Percentiles rank a stretch among this genome's conserved stretches.
phyloP scores from a whole-genome alignment of 2,329 filamentous ascomycete genomes.

The Neofusicoccum kwambonambiense region DNA sequence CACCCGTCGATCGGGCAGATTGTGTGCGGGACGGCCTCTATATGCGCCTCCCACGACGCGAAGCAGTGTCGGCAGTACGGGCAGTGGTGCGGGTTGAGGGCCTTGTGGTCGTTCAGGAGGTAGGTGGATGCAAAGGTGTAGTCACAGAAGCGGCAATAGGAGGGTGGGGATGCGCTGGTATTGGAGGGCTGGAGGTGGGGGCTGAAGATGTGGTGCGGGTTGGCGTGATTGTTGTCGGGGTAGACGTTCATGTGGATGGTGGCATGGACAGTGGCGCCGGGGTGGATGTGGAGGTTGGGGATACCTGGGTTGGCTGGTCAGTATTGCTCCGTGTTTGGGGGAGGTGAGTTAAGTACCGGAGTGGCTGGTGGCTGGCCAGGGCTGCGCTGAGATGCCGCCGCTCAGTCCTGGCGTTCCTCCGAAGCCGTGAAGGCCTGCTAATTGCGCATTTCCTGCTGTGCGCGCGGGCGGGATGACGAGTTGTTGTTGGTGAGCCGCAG shows the following conservation, averaged over 20 bases:
- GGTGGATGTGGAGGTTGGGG: conserved; percentile 7
- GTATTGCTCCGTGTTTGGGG: not conserved
- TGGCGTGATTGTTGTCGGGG: not conserved
- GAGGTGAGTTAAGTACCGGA: not conserved
- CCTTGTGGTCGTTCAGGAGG: not conserved
- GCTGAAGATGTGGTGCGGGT: not conserved
- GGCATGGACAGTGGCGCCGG: not conserved
- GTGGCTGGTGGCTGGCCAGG: not conserved
- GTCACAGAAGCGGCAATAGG: conserved; percentile 1
- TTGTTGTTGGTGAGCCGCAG: not conserved
- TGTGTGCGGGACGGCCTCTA: not conserved
- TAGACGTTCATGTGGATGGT: conserved; percentile 1
- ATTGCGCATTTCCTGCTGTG: not conserved
- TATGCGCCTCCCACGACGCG: not conserved
- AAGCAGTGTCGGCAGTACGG: conserved; percentile 3
- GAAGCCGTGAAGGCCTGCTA: not conserved
- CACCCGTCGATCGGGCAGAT: not conserved
- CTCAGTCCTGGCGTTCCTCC: not conserved
- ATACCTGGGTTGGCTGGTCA: not conserved
- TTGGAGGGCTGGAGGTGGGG: not conserved
- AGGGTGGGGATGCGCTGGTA: not conserved
- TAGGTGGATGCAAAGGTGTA: not conserved
- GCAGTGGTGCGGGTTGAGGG: not conserved
- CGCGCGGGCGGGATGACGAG: not conserved
- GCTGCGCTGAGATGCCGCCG: not conserved